Base-by-base conservation (phyloP, 73 alveolate species). In the Paramecium sonneborni region DNA sequence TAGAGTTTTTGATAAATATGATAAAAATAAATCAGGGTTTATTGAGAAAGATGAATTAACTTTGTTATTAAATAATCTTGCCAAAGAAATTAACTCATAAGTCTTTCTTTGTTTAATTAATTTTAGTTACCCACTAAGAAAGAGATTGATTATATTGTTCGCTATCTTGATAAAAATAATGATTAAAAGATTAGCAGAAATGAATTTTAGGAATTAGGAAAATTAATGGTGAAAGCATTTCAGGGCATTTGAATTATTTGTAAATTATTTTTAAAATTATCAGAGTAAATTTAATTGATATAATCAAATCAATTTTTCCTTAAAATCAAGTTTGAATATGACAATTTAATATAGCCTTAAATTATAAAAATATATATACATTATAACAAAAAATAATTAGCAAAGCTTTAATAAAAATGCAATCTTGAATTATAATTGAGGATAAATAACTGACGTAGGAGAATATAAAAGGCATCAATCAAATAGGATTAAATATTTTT, bases 1-100 rank as follows among this genome's bases (percentile, higher is more conserved):
- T 62, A 62, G 44, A 62, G 84, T 62, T 26, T 62, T 62, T 32
- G 84, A 62, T 23, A 62, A 62, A 62, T 62, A 62, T 32, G 84
- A 62, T 62, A 26, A 62, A 32, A 26, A 62, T 26, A 26, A 62
- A 12, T 62, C 84, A 12, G 84, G 84, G 12, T 62, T 2, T 62
- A 62, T 62, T 12, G 84, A 62, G 48, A 30, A 14, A 26, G 46
- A 62, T 62, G 84, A 62, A 62, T 8, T 62, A 62, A 32, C 48
- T 12, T 14, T 9, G 0, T 28, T 62, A 23, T 8, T 62, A 24
- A 26, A 26, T 12, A 30, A 32, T 3, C 46, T 62, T 15, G 39
- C 84, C 44, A 26, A 62, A 62, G 39, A 62, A 62, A 62, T 62
- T 10, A 62, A 62, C 24, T 62, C 84, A 23, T 26, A 62, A 30